These are phyloP conservation scores for Fraxinus angustifolia DNA, from an alignment of 305 asterid genomes.

Conservation along the genomic window DNA sequence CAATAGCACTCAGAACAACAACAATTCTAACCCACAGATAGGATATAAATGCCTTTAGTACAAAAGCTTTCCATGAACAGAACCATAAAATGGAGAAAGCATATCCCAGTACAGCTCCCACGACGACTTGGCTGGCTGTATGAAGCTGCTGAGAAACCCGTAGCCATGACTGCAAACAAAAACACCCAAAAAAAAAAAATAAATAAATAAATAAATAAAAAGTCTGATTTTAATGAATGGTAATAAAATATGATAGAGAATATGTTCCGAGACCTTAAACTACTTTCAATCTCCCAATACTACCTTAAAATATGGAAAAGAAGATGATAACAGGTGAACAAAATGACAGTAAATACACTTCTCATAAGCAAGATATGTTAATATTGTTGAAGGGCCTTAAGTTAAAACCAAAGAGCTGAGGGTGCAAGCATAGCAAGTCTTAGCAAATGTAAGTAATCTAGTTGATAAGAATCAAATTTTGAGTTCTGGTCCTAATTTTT, in stretches of 20 bases:
- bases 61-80: constrained; percentile 55
- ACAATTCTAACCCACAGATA: constrained; percentile 45
- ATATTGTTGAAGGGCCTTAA: not conserved
- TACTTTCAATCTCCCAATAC: not conserved
- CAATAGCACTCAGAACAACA: constrained; percentile 36
- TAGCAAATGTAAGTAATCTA: not conserved
- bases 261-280: not conserved
- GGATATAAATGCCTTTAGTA: constrained; percentile 39
- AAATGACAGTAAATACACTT: not conserved
- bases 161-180: constrained; percentile 71
- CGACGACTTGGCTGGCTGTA: constrained; percentile 63
- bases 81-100: constrained; percentile 56
- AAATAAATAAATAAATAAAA: not conserved
- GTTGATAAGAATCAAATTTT: not conserved
- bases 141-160: constrained; percentile 71
- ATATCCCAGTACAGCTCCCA: constrained; percentile 63
- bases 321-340: not conserved
- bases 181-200: not conserved
- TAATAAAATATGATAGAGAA: not conserved
- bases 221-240: not conserved
- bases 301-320: not conserved
- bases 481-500: not conserved
- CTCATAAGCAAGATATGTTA: not conserved
- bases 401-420: not conserved
- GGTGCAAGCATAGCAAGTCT: not conserved